These are phyloP conservation scores for Chytriomyces hyalinus DNA, from an alignment of 192 early-diverging fungal genomes.

Conservation along the genomic window DNA sequence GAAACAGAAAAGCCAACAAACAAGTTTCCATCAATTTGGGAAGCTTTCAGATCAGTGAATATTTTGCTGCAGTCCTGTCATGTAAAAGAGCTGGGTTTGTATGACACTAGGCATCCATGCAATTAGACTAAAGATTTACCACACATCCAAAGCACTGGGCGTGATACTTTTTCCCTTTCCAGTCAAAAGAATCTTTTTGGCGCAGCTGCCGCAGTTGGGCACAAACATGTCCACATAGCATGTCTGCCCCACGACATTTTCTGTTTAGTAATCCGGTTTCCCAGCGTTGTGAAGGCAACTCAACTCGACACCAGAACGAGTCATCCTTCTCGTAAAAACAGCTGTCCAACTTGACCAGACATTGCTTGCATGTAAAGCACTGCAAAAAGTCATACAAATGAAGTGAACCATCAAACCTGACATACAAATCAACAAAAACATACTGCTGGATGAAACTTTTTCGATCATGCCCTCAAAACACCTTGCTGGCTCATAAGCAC, in stretches of 20 bases:
- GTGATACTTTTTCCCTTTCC: constrained; percentile 39
- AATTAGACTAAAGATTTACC: background rate
- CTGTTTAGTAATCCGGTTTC: background rate
- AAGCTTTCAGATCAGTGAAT: constrained; percentile 33
- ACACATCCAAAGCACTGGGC: constrained; percentile 32
- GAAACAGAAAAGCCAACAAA: background rate
- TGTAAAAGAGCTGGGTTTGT: background rate
- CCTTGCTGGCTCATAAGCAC: constrained; percentile 10
- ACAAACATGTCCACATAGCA: constrained; percentile 32
- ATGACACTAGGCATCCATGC: background rate
- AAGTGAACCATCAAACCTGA: too few relatives aligned
- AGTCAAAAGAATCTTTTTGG: constrained; percentile 29
- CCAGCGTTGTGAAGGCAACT: background rate
- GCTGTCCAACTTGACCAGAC: constrained; percentile 13
- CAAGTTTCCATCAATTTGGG: constrained; percentile 34
- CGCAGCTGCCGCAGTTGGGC: constrained; percentile 14
- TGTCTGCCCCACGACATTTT: background rate
- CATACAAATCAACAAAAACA: background rate
- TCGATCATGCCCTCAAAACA: constrained; percentile 23
- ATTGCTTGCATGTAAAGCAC: constrained; percentile 34
- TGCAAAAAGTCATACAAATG: background rate
- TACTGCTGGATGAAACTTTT: constrained; percentile 32
- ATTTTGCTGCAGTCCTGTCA: constrained; percentile 33
- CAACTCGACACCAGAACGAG: constrained; percentile 31
- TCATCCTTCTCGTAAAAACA: constrained; percentile 22